phyloP scores from a whole-genome alignment of 208 protist genomes.

The Naegleria gruberi region DNA sequence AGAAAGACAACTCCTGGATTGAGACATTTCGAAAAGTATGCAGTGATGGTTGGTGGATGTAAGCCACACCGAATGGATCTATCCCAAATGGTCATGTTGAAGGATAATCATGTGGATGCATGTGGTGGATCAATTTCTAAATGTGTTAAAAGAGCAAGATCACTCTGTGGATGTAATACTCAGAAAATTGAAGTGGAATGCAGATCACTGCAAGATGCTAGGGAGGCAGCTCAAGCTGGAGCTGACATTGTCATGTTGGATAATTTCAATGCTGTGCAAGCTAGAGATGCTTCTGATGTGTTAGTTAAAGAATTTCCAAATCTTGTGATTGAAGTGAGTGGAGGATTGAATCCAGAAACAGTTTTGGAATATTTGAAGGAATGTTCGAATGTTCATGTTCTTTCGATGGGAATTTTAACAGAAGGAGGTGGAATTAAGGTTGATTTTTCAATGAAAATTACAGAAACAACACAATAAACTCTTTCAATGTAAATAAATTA shows the following conservation, averaged over 20 bases:
- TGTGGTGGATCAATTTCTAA: slow-evolving; percentile 40
- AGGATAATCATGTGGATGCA: slow-evolving; percentile 68
- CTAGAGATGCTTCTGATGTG: slow-evolving; percentile 25
- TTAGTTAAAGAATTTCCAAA: slow-evolving; percentile 53
- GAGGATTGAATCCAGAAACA: slow-evolving; percentile 55
- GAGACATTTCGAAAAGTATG: slow-evolving; percentile 70
- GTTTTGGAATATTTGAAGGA: slow-evolving; percentile 43
- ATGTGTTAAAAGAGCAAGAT: slow-evolving; percentile 42
- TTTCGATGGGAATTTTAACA: slow-evolving; percentile 51
- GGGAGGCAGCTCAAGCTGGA: slow-evolving; percentile 46
- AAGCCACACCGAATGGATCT: slow-evolving; percentile 66
- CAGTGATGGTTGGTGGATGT: slow-evolving; percentile 53
- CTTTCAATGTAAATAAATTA: too few species aligned
- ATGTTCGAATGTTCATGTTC: slow-evolving; percentile 49
- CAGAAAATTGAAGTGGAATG: slow-evolving; percentile 71
- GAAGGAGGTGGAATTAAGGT: slow-evolving; percentile 47
- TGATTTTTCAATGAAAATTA: slow-evolving; percentile 60
- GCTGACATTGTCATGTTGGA: slow-evolving; percentile 74
- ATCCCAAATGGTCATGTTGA: slow-evolving; percentile 72
- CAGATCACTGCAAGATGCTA: slow-evolving; percentile 45
- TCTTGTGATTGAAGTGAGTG: slow-evolving; percentile 56
- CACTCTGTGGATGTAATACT: slow-evolving; percentile 52
- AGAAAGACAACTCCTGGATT: slow-evolving; percentile 74
- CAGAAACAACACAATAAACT: neutral
- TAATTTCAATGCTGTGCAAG: slow-evolving; percentile 49